Conservation (phyloP, 148 eudicot species). For the Silene conica region DNA sequence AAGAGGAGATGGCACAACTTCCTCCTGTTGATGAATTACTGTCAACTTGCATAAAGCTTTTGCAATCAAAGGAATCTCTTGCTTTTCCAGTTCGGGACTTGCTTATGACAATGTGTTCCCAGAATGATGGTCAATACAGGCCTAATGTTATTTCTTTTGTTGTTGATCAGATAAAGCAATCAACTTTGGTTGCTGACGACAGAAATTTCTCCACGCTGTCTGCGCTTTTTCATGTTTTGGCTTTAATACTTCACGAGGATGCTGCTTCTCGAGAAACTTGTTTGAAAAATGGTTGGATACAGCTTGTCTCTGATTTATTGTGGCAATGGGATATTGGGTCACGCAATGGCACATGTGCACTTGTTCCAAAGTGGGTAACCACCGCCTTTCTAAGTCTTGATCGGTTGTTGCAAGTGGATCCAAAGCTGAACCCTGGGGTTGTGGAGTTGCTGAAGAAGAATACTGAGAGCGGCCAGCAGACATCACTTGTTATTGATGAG, state of each 20-base stretch:
- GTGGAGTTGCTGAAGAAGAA: conserved; percentile 63
- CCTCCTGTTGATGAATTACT: conserved; percentile 82
- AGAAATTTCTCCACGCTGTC: conserved; percentile 54
- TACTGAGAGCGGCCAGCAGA: conserved; percentile 42
- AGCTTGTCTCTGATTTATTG: conserved; percentile 68
- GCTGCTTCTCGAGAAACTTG: conserved; percentile 71
- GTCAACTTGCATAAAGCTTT: conserved; percentile 62
- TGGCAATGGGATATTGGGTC: conserved; percentile 59
- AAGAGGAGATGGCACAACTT: conserved; percentile 73
- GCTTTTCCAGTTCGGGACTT: conserved; percentile 96
- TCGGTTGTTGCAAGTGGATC: conserved; percentile 72
- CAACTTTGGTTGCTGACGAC: conserved; percentile 46
- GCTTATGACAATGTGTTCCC: conserved; percentile 84
- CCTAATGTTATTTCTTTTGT: conserved; percentile 57
- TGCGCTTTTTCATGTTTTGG: conserved; percentile 84
- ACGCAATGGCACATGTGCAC: conserved; percentile 32
- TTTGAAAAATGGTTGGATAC: conserved; percentile 62
- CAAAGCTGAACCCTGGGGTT: conserved; percentile 57
- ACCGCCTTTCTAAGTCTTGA: conserved; percentile 87
- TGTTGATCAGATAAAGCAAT: conserved; percentile 74
- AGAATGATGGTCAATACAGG: conserved; percentile 76
- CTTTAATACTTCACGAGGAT: conserved; percentile 90
- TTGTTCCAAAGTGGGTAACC: conserved; percentile 92
- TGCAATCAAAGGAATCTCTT: conserved; percentile 78
- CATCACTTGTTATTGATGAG: conserved; percentile 57